A percentile compares a stretch with the other conserved stretches of the same genome.
These are phyloP conservation scores for Suillus clintonianus DNA, from an alignment of 768 basidiomycete genomes.

Conservation along the genomic window DNA sequence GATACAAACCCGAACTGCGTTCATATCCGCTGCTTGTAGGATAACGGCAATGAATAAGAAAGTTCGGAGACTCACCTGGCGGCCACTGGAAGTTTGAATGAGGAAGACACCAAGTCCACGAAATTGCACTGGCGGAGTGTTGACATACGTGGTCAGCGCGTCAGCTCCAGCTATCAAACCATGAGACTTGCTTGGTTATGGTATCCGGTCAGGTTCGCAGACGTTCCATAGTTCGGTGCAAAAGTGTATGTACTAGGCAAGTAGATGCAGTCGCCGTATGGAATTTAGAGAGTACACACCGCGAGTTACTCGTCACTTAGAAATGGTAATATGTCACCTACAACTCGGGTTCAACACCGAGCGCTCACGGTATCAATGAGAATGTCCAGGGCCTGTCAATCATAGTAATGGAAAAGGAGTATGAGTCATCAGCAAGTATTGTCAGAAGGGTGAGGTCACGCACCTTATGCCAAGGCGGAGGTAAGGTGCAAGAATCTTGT, in stretches of 20 bases:
- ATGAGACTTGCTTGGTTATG: background rate
- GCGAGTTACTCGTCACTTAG: background rate
- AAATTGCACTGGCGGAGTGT: background rate
- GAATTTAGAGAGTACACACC: background rate
- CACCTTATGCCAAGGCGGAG: background rate
- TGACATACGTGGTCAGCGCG: background rate
- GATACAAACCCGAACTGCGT: background rate
- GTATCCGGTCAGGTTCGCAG: background rate
- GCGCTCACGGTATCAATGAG: background rate
- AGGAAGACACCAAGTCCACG: background rate
- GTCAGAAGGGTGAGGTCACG: background rate
- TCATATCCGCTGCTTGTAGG: background rate
- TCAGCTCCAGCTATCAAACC: background rate
- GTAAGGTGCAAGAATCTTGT: background rate
- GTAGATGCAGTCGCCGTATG: background rate
- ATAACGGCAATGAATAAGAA: constrained; percentile 11
- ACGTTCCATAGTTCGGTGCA: background rate
- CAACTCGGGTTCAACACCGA: background rate
- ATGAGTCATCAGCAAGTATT: background rate
- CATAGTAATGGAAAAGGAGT: background rate
- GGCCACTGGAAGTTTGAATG: background rate
- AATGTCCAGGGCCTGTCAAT: no score
- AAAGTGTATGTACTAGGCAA: background rate
- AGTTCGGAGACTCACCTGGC: background rate
- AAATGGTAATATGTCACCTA: background rate